Percentiles rank a stretch among this genome's conserved stretches.
Evolutionary conservation across 2,329 filamentous ascomycete genomes (phyloP).

Genomic region (Macrophomina phaseolina): DNA sequence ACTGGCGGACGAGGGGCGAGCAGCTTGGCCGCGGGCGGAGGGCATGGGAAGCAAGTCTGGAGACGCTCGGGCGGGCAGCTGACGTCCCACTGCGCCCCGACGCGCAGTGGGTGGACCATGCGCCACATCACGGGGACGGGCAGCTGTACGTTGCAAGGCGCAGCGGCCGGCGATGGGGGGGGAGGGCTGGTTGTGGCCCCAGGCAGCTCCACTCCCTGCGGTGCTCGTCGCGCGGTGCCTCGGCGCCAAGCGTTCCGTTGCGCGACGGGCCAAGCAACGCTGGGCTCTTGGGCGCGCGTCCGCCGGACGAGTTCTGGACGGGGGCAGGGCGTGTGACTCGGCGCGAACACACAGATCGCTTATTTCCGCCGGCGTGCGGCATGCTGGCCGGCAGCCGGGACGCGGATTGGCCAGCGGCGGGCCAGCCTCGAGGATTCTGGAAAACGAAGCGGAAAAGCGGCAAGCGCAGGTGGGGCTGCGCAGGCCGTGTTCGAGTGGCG

Average conservation of each 20-base stretch:
- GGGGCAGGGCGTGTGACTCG: constrained; percentile 13
- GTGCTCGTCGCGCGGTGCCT: constrained; percentile 6
- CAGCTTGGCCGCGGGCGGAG: not conserved
- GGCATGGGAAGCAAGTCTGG: not conserved
- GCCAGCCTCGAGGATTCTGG: constrained; percentile 22
- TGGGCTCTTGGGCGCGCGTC: constrained; percentile 10
- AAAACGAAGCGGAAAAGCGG: constrained; percentile 1
- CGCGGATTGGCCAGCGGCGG: constrained; percentile 9
- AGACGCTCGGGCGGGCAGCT: constrained; percentile 16
- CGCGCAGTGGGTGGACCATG: constrained; percentile 23
- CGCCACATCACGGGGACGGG: constrained; percentile 22
- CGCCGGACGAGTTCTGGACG: constrained; percentile 6
- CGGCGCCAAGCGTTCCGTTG: constrained; percentile 16
- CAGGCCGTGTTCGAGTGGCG: no score
- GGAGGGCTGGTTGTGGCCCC: constrained; percentile 4
- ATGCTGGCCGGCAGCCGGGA: not conserved
- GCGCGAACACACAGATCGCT: constrained; percentile 24
- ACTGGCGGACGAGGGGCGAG: not conserved
- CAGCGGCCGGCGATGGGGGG: constrained; percentile 7
- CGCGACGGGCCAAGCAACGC: constrained; percentile 5
- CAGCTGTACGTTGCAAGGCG: constrained; percentile 21
- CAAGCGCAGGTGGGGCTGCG: constrained; percentile 1
- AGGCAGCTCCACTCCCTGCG: constrained; percentile 20
- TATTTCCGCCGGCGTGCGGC: constrained; percentile 20
- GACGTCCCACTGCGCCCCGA: constrained; percentile 24